Percentiles rank a stretch among this genome's conserved stretches.
Conservation (phyloP, 1,284 basidiomycete genomes). For the Ganoderma leucocontextum region DNA sequence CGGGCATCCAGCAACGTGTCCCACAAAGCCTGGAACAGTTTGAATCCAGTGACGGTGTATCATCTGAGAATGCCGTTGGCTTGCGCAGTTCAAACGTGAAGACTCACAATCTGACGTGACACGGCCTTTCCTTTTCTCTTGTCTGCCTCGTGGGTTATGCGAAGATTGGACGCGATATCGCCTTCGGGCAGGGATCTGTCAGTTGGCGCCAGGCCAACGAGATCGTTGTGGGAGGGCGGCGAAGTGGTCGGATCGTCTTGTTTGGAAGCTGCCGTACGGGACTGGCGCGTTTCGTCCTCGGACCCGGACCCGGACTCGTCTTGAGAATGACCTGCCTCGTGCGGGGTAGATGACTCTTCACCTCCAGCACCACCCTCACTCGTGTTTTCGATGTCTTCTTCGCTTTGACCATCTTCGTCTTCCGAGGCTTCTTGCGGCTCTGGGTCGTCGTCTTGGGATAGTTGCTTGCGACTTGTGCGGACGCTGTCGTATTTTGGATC, state of each 20-base stretch:
- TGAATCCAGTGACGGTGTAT: constrained; percentile 15
- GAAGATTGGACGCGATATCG: constrained; percentile 62
- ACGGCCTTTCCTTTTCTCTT: constrained; percentile 84
- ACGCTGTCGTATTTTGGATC: constrained; percentile 83
- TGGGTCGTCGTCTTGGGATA: constrained; percentile 54
- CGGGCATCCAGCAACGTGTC: constrained; percentile 87
- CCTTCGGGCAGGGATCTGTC: constrained; percentile 30
- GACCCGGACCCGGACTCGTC: constrained; percentile 39
- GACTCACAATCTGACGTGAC: constrained; percentile 80
- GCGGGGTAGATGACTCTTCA: constrained; percentile 34
- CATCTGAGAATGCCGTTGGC: constrained; percentile 21
- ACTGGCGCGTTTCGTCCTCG: constrained; percentile 20
- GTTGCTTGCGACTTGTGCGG: constrained; percentile 66
- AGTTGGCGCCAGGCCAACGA: constrained; percentile 11
- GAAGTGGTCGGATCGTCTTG: constrained; percentile 15
- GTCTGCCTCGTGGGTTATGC: constrained; percentile 69
- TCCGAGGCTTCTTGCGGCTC: constrained; percentile 44
- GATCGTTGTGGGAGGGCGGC: constrained; percentile 15
- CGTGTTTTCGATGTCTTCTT: constrained; percentile 9
- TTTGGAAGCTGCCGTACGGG: constrained; percentile 3
- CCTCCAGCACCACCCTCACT: constrained; percentile 34
- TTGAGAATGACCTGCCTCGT: constrained; percentile 42
- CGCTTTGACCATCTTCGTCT: constrained; percentile 35
- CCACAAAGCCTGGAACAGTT: constrained; percentile 71
- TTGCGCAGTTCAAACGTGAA: constrained; percentile 12